phyloP scores from a whole-genome alignment of 139 green algal genomes.

The Microglena sp. region DNA sequence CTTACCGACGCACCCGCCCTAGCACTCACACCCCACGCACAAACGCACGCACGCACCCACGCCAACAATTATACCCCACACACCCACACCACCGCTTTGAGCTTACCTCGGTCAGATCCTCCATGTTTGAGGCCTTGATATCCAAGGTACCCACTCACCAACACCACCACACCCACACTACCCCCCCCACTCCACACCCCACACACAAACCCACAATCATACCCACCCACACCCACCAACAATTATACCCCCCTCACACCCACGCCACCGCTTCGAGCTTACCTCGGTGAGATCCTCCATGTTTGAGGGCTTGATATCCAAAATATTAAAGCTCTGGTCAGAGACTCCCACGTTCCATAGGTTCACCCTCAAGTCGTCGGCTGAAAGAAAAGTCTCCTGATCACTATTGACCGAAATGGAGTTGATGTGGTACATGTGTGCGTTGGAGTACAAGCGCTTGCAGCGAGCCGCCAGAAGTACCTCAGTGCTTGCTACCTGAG shows the following conservation, averaged over 20 bases:
- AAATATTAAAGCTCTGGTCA: slow-evolving; percentile 90
- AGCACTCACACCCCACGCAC: too few relatives aligned
- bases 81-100: too few relatives aligned
- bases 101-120: too few relatives aligned
- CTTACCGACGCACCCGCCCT: too few relatives aligned
- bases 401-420: slow-evolving; percentile 68
- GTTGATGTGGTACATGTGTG: slow-evolving; percentile 99
- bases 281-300: slow-evolving; percentile 98
- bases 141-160: too few relatives aligned
- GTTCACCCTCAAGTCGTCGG: slow-evolving; percentile 89
- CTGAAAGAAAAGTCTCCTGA: slow-evolving; percentile 89
- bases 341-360: slow-evolving; percentile 91
- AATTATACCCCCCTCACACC: background rate
- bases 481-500: slow-evolving; percentile 33
- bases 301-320: slow-evolving; percentile 96
- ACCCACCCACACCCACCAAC: background rate
- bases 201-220: background rate
- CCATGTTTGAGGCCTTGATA: too few relatives aligned
- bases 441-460: slow-evolving; percentile 77
- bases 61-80: background rate
- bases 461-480: slow-evolving; percentile 37
- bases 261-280: too few relatives aligned
- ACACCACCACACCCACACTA: too few relatives aligned
- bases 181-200: too few relatives aligned
- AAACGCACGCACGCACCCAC: background rate